Evolutionary conservation across 257 asterid species (phyloP), one percentile per base, ranked within the genome.

Genomic region (Cruciata laevipes): DNA sequence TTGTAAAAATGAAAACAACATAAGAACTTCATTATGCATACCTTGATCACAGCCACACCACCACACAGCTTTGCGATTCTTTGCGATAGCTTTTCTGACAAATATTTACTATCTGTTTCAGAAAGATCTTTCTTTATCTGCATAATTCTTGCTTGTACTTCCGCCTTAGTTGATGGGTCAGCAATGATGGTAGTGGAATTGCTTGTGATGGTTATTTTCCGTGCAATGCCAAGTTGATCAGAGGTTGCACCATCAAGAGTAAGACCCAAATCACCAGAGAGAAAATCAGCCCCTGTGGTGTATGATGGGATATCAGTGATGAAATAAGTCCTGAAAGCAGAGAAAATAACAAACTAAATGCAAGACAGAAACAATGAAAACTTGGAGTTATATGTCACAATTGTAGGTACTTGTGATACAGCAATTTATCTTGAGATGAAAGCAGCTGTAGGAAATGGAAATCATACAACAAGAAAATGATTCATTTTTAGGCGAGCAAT

Each of bases 151-250:
- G 96, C 99, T 73, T 94, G 89, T 69, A 84, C 81, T 83, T 94
- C 99, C 68, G 92, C 89, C 81, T 88, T 90, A 38, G 92, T 88
- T 27, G 96, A 88, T 64, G 96, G 92, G 67, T 94, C 95, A 25
- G 97, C 97, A 76, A 94, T 85, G 57, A 88, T 83, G 64, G 96
- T 90, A 35, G 97, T 88, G 57, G 78, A 81, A 40, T 74, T 84
- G 77, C 84, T 81, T 31, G 96, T 83, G 65, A 87, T 74, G 52
- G 86, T 83, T 75, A 91, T 83, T 82, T 85, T 89, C 73, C 70
- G 89, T 52, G 96, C 97, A 81, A 94, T 84, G 61, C 97, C 99
- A 75, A 94, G 99, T 90, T 94, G 99, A 83, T 94, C 99, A 40
- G 97, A 94, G 42, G 99, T 88, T 70, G 88, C 89, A 71, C 75